Evolutionary conservation across 768 basidiomycete species (phyloP), one percentile per base, ranked within the genome.

Genomic region (Russula sp.): DNA sequence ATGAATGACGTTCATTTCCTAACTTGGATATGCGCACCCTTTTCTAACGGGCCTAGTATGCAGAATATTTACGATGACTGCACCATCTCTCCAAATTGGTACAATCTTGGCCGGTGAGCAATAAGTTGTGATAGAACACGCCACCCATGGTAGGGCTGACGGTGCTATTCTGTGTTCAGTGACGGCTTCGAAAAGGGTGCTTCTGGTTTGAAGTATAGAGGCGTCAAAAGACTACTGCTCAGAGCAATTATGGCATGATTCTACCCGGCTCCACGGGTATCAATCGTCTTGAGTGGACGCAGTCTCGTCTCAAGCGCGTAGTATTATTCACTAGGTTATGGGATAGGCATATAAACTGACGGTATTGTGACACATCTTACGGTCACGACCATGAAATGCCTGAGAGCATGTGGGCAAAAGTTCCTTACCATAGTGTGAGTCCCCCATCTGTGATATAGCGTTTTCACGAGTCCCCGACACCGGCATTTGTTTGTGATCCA

Each of bases 161-260:
- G 22, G 20, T 13, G 44, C 8, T n/a, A 1, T 31, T n/a, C 27
- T 27, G 53, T 27, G 10, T 9, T 5, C 42, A 68, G 66, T n/a
- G 61, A 68, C 22, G 27, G 8, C 18, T 42, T 68, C 18, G 65
- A 55, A 14, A 13, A 55, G 2, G 42, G 45, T 13, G 65, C 67
- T 16, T 5, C 50, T 13, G 47, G 16, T 14, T 22, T 39, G n/a
- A 63, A 59, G 44, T 63, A 60, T 27, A 10, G n/a, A 47, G 55
- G 65, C 32, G 32, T 66, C 55, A 76, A 67, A 1, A 58, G 20
- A 82, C 84, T 0, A 73, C 71, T 1, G 77, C 75, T 8, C 60
- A 76, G 67, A 80, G 80, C 55, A 51, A 87, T 27, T 80, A 79
- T 2, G 83, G 83, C 6, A 75, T 88, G 31, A 76, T 88, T 62